Evolutionary conservation across 345 rosid species (phyloP), one percentile per base, ranked within the genome.

Genomic region (Rhizophora mangle): DNA sequence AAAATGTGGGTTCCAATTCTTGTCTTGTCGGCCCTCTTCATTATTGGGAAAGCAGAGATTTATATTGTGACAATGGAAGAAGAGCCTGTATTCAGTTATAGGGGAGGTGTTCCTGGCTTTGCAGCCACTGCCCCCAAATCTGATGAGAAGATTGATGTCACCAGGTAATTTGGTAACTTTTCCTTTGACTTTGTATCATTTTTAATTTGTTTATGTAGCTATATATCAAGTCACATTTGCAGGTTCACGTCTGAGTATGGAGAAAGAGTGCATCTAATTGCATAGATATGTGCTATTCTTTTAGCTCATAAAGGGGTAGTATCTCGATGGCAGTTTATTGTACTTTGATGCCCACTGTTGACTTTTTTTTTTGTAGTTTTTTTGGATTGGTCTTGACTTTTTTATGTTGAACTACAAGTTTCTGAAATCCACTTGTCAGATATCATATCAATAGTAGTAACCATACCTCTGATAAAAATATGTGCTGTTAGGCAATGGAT

Each of bases 101-200:
- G 46, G 74, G 99, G 99, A 66, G 97, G 96, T 36, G 83, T 85
- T 43, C 86, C 89, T 68, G 99, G 98, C 65, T 89, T 89, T 73
- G 93, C 84, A 83, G 94, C 99, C 62, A 92, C 97, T 27, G 96
- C 94, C 9, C 85, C 90, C 11, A 93, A 92, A 67, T 84, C 97
- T 24, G 95, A 87, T 77, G 98, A 90, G 83, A 87, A 78, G 84
- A 86, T 92, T 69, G 98, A 92, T 66, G 64, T 89, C 52, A 71
- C 82, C 61, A 92, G 99, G 99, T 90, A 82, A 20, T 62, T 54
- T 46, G 18, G 29, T 39, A 3, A 8, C 6, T 19, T 66, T 10
- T 16, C 39, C 24, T 43, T 43, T 43, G 18, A 43, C 13, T 3
- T 15, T 43, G 49, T 3, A 43, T 43, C 18, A 4, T 43, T 43